phyloP scores from a whole-genome alignment of 768 basidiomycete genomes.

The Suillus ampliporus region DNA sequence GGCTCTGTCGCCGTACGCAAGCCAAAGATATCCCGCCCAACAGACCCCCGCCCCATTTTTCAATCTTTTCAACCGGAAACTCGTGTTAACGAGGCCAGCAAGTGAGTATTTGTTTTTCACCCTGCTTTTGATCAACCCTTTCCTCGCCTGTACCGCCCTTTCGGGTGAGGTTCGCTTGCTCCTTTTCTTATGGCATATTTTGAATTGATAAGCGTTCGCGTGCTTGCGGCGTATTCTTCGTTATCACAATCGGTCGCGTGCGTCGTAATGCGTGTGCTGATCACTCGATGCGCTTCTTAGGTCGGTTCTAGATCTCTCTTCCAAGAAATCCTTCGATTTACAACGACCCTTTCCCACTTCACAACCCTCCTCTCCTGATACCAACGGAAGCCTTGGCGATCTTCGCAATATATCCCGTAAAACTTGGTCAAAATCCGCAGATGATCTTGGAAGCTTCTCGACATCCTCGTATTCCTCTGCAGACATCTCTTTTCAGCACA shows the following conservation, averaged over 20 bases:
- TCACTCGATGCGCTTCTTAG: constrained; percentile 42
- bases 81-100: constrained; percentile 53
- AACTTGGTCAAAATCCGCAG: constrained; percentile 81
- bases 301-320: constrained; percentile 69
- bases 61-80: constrained; percentile 48
- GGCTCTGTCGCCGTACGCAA: constrained; percentile 53
- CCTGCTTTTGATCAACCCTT: constrained; percentile 1
- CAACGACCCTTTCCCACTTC: constrained; percentile 37
- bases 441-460: constrained; percentile 70
- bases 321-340: constrained; percentile 52
- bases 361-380: constrained; percentile 34
- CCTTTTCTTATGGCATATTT: constrained; percentile 5
- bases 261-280: constrained; percentile 20
- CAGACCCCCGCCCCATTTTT: constrained; percentile 80
- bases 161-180: not conserved
- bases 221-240: constrained; percentile 3
- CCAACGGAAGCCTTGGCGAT: constrained; percentile 59
- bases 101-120: constrained; percentile 47
- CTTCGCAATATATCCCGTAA: constrained; percentile 71
- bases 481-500: constrained; percentile 61
- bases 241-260: not conserved
- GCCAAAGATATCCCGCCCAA: constrained; percentile 84
- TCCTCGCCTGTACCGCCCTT: not conserved
- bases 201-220: constrained; percentile 12
- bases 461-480: constrained; percentile 40